Base-by-base conservation (phyloP, 495 filamentous ascomycete genomes). In the Pseudotulostoma volvatum region DNA sequence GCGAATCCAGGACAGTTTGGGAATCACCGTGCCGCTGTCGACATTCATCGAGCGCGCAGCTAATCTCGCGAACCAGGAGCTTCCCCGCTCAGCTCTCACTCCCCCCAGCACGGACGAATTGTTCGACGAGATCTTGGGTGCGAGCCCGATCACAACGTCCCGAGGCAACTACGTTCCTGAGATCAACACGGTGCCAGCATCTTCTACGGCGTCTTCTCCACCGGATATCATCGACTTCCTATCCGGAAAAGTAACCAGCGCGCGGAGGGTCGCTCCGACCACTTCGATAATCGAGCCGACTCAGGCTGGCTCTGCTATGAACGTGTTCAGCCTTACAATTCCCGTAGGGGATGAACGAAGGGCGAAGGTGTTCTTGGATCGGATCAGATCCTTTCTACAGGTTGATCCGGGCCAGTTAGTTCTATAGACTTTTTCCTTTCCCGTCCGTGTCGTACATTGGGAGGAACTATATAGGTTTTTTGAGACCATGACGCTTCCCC, bases 121-220 rank as follows among this genome's bases (percentile, higher is more conserved):
- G 4, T 95, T 96, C 57, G 73, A 93, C 50, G 73, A 87, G 50
- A 62, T 97, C 11, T 70, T 97, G 8, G 88, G 88, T 16, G 69
- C 78, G 40, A 74, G 73, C 45, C 60, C 74, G 5, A 45, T 62
- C 35, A 52, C 53, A 9, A 69, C 70, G 15, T 66, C 68, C 1
- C 63, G 65, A 18, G 77, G 77, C 1, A 57, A 60, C 36, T 93
- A 81, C 49, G 56, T 76, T 1, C 86, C 87, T 1, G 81, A 87
- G 54, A 63, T 93, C 33, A 76, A 74, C 25, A 73, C 74, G 13
- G 52, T 82, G 1, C 55, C 70, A 11, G 30, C 14, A 63, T 33
- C 61, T 47, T 36, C 51, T 44, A 16, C 46, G 46, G 44, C 46
- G 5, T 23, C 55, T 7, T 2, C 52, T 34, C 37, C 42, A 50